These are phyloP conservation scores for Mycena filopes DNA, from an alignment of 768 basidiomycete genomes.

Conservation along the genomic window DNA sequence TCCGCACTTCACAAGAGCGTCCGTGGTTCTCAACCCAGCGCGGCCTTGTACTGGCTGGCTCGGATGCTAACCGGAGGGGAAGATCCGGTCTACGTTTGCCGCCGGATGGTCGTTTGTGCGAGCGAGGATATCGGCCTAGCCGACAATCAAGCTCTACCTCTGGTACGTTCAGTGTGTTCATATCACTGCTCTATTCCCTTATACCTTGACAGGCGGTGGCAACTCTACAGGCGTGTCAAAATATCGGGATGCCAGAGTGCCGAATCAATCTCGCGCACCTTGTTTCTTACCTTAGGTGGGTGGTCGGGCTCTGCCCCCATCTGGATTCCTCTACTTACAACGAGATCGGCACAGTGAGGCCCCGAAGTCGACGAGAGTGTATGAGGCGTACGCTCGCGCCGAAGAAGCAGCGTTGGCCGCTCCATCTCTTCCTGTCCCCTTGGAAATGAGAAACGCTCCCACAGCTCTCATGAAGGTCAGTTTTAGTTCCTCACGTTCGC, in stretches of 20 bases:
- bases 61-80: slow-evolving; percentile 85
- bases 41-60: slow-evolving; percentile 90
- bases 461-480: slow-evolving; percentile 78
- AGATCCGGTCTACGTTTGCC: slow-evolving; percentile 81
- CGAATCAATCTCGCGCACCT: slow-evolving; percentile 82
- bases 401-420: slow-evolving; percentile 68
- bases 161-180: slow-evolving; percentile 53
- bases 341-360: slow-evolving; percentile 55
- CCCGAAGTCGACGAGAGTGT: slow-evolving; percentile 83
- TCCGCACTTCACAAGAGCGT: slow-evolving; percentile 87
- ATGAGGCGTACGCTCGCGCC: slow-evolving; percentile 79
- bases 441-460: slow-evolving; percentile 82
- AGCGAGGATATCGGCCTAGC: slow-evolving; percentile 90
- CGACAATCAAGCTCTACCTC: slow-evolving; percentile 78
- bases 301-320: background rate
- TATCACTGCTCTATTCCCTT: background rate
- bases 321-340: background rate
- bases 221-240: slow-evolving; percentile 71
- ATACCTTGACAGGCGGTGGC: slow-evolving; percentile 63
- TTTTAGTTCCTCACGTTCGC: no score
- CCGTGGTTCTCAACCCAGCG: slow-evolving; percentile 78
- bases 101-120: slow-evolving; percentile 81
- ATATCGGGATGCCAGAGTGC: slow-evolving; percentile 85
- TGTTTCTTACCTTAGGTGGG: slow-evolving; percentile 73
- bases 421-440: slow-evolving; percentile 68